These are phyloP conservation scores for Isabelozyma heimii DNA, from an alignment of 805 yeast species.

Conservation along the genomic window DNA sequence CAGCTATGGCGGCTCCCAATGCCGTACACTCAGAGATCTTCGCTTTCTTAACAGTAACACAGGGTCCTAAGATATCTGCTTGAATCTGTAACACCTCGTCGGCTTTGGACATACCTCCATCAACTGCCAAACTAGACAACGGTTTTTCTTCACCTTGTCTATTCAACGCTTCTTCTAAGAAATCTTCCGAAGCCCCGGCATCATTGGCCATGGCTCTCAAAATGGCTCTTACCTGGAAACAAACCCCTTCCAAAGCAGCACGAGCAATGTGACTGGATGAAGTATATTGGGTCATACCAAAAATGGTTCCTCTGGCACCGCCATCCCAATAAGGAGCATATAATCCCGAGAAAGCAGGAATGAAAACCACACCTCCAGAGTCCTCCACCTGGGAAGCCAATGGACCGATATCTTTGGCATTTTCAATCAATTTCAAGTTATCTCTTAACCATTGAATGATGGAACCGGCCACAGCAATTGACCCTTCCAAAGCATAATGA, in stretches of 20 bases:
- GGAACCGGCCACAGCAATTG: slow-evolving; percentile 94
- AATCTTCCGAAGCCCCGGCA: slow-evolving; percentile 61
- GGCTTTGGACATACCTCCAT: slow-evolving; percentile 94
- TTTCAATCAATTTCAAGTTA: slow-evolving; percentile 76
- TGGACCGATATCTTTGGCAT: slow-evolving; percentile 86
- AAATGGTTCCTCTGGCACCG: slow-evolving; percentile 86
- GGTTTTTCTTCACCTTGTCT: slow-evolving; percentile 45
- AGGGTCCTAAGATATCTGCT: slow-evolving; percentile 86
- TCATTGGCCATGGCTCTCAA: slow-evolving; percentile 86
- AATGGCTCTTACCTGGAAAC: slow-evolving; percentile 90
- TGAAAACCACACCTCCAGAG: slow-evolving; percentile 90
- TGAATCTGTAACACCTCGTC: slow-evolving; percentile 92
- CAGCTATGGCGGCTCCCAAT: slow-evolving; percentile 94
- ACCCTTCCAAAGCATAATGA: slow-evolving; percentile 89
- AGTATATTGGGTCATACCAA: slow-evolving; percentile 92
- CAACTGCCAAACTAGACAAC: slow-evolving; percentile 67
- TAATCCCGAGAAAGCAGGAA: slow-evolving; percentile 91
- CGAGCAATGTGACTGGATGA: slow-evolving; percentile 88
- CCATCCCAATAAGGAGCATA: slow-evolving; percentile 97
- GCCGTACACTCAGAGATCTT: slow-evolving; percentile 89
- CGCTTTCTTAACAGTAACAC: slow-evolving; percentile 78
- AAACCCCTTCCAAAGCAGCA: slow-evolving; percentile 93
- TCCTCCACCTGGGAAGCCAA: slow-evolving; percentile 77
- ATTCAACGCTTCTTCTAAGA: slow-evolving; percentile 50
- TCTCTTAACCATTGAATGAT: slow-evolving; percentile 93